These are phyloP conservation scores for Spatholobus suberectus DNA, from an alignment of 306 rosid genomes.

Conservation along the genomic window DNA sequence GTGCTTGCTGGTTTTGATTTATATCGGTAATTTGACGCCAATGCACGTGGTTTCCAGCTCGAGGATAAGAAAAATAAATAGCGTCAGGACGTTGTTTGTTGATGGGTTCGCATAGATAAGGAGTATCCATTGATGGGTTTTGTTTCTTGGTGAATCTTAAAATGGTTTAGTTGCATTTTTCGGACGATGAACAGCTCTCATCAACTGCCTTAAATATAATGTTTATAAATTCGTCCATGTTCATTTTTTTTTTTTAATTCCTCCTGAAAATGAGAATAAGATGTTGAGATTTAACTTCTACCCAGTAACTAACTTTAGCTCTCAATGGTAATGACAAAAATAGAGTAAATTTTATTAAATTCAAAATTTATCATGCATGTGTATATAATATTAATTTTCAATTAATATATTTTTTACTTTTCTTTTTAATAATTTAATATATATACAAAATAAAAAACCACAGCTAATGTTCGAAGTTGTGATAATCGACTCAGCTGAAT, in stretches of 20 bases:
- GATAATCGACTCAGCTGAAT: no score
- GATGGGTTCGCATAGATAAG: neutral
- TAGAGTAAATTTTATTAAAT: no score
- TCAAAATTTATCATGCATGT: no score
- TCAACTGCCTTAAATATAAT: neutral
- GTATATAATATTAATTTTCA: no score
- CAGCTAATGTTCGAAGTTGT: no score
- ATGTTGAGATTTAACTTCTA: neutral
- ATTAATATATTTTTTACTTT: no score
- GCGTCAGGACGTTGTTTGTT: neutral
- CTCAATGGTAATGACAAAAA: no score
- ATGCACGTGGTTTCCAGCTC: neutral
- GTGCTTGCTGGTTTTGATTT: constrained; percentile 11
- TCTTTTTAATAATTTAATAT: no score
- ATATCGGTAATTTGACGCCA: neutral
- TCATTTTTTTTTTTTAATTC: neutral
- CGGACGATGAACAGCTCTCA: neutral
- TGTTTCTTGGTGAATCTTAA: constrained; percentile 33
- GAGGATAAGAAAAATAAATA: neutral
- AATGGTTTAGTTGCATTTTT: constrained; percentile 15
- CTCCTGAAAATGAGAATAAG: neutral
- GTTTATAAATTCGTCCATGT: neutral
- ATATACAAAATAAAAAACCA: no score
- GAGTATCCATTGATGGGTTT: neutral
- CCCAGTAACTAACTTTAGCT: no score